Evolutionary conservation across 192 early-diverging fungal species (phyloP), one percentile per base, ranked within the genome.

Genomic region (Cetraspora pellucida): DNA sequence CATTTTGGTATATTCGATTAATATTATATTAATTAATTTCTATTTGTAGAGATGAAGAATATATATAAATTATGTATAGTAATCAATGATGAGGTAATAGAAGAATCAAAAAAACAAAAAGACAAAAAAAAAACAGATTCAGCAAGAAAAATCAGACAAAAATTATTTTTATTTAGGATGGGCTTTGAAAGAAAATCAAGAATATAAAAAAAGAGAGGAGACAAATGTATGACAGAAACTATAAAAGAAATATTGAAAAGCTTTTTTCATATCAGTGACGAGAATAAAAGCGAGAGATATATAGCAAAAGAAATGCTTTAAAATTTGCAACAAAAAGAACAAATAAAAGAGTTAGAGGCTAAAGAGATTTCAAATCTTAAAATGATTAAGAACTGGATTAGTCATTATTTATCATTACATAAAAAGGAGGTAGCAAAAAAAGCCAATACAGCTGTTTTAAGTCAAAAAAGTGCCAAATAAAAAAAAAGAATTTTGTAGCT

Each of bases 181-280:
- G 57, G 14, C 60, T 63, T 30, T 63, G 30, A 63, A 63, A 63
- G 60, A 63, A 37, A 63, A 63, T 28, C 60, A 63, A 16, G 14
- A 63, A 63, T 63, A 63, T 37, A 4, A 63, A 63, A 63, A 16
- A 63, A 63, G 30, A 28, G 28, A 28, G 60, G 30, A 14, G 28
- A 28, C 25, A 63, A 63, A 63, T 28, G 30, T 28, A 63, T 63
- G 28, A 9, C 60, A 5, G 14, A 63, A 63, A 13, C 0, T 30
- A 4, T 63, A 63, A 1, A 28, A 16, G 60, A 63, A 63, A 30
- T 63, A 63, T 63, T 63, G 28, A 63, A 63, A 63, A 28, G 10
- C 13, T 63, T 63, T 14, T 63, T 63, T 37, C 60, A 63, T 37
- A 28, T 28, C 2, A 14, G 30, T 63, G 14, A 63, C 3, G 11